Conservation (phyloP, 441 rosid species). For the Brassica hybrid region DNA sequence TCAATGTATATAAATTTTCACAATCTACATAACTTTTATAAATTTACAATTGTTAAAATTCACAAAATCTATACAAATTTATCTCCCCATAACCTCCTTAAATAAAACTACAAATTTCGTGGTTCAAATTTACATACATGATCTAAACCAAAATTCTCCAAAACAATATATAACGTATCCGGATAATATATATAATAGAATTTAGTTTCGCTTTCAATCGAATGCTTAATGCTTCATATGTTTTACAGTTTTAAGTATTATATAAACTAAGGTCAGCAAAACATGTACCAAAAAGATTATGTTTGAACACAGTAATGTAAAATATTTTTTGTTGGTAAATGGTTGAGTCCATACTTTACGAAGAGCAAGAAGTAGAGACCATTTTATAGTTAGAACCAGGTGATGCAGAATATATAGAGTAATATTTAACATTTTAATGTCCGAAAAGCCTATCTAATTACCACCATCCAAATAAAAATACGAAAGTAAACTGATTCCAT, state of each 20-base stretch:
- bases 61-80: too few relatives aligned
- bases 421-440: background rate
- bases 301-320: background rate
- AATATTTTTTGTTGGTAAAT: background rate
- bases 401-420: background rate
- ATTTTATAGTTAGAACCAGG: background rate
- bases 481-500: background rate
- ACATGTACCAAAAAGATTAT: background rate
- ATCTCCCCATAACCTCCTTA: too few relatives aligned
- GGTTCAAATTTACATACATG: background rate
- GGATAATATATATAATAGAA: background rate
- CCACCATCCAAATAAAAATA: background rate
- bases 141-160: too few relatives aligned
- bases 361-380: background rate
- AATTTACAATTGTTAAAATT: too few relatives aligned
- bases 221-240: background rate
- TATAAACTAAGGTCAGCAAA: background rate
- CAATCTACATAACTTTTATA: too few relatives aligned
- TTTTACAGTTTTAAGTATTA: background rate
- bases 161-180: background rate
- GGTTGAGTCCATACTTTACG: background rate
- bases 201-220: background rate
- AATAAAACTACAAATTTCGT: background rate
- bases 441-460: background rate
- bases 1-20: too few relatives aligned